phyloP scores from a whole-genome alignment of 2,329 filamentous ascomycete genomes.

The Penicillium glabrum region DNA sequence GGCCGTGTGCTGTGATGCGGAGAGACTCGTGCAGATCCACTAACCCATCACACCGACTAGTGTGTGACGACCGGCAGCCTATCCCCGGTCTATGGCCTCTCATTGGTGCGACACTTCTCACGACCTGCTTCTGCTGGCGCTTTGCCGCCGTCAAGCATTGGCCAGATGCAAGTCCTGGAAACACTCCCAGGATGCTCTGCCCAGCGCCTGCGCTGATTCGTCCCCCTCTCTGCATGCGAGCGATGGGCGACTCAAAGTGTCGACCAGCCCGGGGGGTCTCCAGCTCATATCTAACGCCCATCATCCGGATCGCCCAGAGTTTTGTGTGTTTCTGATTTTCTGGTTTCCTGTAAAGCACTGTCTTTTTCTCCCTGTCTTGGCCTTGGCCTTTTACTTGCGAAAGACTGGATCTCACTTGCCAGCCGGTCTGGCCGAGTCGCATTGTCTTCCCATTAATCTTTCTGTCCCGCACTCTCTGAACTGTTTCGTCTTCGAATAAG shows the following conservation, averaged over 20 bases:
- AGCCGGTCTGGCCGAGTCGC: conserved; percentile 38
- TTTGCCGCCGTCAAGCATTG: conserved; percentile 35
- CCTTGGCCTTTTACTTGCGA: conserved; percentile 24
- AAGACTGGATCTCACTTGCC: conserved; percentile 32
- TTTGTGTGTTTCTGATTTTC: conserved; percentile 17
- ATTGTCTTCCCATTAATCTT: conserved; percentile 6
- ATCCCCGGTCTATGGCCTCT: conserved; percentile 16
- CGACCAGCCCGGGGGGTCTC: conserved; percentile 10
- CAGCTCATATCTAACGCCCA: conserved; percentile 32
- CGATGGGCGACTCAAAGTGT: conserved; percentile 16
- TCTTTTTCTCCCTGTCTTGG: background rate
- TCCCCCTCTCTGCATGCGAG: conserved; percentile 29
- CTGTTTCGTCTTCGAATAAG: background rate
- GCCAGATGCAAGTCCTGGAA: conserved; percentile 34
- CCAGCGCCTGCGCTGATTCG: conserved; percentile 24
- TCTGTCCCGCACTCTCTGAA: background rate
- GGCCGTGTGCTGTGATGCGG: conserved; percentile 13
- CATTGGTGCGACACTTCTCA: conserved; percentile 29
- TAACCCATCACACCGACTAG: conserved; percentile 34
- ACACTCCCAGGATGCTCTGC: conserved; percentile 23
- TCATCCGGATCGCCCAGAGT: conserved; percentile 24
- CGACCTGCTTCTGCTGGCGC: conserved; percentile 30
- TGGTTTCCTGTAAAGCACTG: conserved; percentile 10
- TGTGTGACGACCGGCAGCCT: conserved; percentile 33
- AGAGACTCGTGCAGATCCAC: conserved; percentile 30